phyloP scores from a whole-genome alignment of 2,329 filamentous ascomycete genomes.

The Cladophialophora yegresii region DNA sequence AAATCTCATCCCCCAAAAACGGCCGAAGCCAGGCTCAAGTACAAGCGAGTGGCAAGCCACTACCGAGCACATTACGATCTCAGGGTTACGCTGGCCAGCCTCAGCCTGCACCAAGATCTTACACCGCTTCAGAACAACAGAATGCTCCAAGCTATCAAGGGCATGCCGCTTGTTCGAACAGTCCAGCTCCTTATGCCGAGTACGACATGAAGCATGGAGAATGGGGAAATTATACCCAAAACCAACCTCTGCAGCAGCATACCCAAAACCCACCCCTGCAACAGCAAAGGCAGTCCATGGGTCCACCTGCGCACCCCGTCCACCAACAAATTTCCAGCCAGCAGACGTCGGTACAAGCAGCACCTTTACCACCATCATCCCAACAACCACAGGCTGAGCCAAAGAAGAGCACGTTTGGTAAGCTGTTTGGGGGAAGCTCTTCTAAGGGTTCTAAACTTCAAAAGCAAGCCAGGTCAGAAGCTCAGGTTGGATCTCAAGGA shows the following conservation, averaged over 20 bases:
- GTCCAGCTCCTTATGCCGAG: not conserved
- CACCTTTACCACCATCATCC: not conserved
- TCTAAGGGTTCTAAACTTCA: constrained; percentile 27
- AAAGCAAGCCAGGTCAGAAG: constrained; percentile 16
- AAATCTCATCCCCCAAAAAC: constrained; percentile 22
- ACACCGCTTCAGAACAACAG: constrained; percentile 1
- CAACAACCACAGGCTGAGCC: not conserved
- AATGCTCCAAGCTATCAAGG: constrained; percentile 13
- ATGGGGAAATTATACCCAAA: not conserved
- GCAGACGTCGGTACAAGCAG: not conserved
- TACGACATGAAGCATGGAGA: constrained; percentile 22
- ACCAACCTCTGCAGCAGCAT: constrained; percentile 10
- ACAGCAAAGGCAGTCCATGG: constrained; percentile 21
- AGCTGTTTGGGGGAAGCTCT: constrained; percentile 24
- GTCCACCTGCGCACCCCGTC: constrained; percentile 12
- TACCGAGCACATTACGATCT: constrained; percentile 24
- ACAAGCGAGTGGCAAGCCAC: constrained; percentile 22
- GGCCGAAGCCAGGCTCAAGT: constrained; percentile 26
- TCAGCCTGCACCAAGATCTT: constrained; percentile 7
- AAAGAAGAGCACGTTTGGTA: constrained; percentile 29
- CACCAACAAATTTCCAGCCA: not conserved
- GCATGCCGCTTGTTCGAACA: not conserved
- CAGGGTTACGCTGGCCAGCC: constrained; percentile 14
- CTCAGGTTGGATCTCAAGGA: constrained; percentile 6
- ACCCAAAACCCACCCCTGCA: constrained; percentile 1